Conservation (phyloP, 352 stramenopile genomes). For the Phytophthora crassamura region DNA sequence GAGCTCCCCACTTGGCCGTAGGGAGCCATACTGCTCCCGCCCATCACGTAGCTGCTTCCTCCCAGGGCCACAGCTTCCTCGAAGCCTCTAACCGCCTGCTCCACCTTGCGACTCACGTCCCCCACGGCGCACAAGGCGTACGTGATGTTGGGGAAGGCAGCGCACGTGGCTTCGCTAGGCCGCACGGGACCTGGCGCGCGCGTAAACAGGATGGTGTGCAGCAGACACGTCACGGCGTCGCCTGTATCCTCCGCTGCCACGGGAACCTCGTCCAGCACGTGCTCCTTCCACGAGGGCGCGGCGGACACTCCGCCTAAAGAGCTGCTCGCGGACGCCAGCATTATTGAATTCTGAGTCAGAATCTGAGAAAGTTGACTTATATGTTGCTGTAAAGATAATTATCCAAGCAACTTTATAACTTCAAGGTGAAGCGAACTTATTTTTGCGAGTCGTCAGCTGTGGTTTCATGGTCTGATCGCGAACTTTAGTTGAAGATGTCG, state of each 20-base stretch:
- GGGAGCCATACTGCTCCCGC: constrained; percentile 29
- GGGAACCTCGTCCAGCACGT: constrained; percentile 69
- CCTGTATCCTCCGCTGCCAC: constrained; percentile 62
- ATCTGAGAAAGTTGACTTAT: too few relatives aligned
- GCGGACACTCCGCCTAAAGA: constrained; percentile 1
- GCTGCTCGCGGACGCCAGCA: constrained; percentile 17
- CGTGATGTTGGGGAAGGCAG: constrained; percentile 76
- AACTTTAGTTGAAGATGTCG: too few relatives aligned
- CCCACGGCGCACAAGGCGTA: constrained; percentile 82
- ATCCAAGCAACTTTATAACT: too few relatives aligned
- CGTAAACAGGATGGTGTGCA: constrained; percentile 88
- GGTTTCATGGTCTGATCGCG: too few relatives aligned
- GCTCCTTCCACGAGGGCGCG: constrained; percentile 55
- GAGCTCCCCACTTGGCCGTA: constrained; percentile 34
- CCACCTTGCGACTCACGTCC: constrained; percentile 82
- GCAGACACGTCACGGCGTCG: constrained; percentile 69
- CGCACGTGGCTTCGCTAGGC: constrained; percentile 77
- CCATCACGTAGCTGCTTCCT: constrained; percentile 32
- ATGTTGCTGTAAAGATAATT: too few relatives aligned
- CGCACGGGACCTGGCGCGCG: constrained; percentile 73
- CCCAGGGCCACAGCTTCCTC: constrained; percentile 53
- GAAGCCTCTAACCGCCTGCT: constrained; percentile 67
- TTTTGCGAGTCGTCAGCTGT: too few relatives aligned
- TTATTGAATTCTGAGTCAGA: constrained; percentile 23
- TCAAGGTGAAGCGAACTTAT: too few relatives aligned